Conservation (phyloP, 306 rosid genomes). For the Lupinus albus region DNA sequence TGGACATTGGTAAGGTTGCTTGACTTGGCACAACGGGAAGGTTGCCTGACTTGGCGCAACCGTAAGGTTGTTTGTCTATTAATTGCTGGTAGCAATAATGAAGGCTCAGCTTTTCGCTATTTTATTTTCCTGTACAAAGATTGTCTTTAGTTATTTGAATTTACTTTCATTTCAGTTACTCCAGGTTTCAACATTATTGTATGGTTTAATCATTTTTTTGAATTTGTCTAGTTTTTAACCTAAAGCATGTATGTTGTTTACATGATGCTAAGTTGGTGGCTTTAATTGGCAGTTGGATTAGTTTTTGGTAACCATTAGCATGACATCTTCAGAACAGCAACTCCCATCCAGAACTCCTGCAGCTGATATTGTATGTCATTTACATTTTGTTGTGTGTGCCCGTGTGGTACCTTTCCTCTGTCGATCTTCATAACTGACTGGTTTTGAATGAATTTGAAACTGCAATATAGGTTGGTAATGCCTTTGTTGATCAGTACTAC, state of each 20-base stretch:
- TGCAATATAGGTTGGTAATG: slow-evolving; percentile 71
- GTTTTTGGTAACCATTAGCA: slow-evolving; percentile 40
- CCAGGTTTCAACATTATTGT: neutral
- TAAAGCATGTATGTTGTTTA: neutral
- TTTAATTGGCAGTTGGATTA: slow-evolving; percentile 33
- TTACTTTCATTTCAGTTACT: neutral
- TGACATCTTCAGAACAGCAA: slow-evolving; percentile 71
- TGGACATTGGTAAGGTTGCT: no score
- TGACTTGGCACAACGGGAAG: no score
- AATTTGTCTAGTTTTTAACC: no score
- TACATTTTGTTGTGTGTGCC: neutral
- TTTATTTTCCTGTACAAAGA: neutral
- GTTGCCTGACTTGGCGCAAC: no score
- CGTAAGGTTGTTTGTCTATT: no score
- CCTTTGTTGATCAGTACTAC: slow-evolving; percentile 87
- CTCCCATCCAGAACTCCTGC: slow-evolving; percentile 48
- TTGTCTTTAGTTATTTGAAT: neutral
- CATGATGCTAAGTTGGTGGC: neutral
- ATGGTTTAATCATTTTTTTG: neutral
- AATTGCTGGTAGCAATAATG: neutral
- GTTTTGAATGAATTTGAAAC: slow-evolving; percentile 13
- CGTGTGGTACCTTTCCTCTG: neutral
- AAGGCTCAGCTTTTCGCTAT: neutral
- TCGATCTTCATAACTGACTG: neutral
- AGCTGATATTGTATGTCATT: slow-evolving; percentile 67